These are phyloP conservation scores for Ephemerocybe angulata DNA, from an alignment of 768 basidiomycete genomes.

Conservation along the genomic window DNA sequence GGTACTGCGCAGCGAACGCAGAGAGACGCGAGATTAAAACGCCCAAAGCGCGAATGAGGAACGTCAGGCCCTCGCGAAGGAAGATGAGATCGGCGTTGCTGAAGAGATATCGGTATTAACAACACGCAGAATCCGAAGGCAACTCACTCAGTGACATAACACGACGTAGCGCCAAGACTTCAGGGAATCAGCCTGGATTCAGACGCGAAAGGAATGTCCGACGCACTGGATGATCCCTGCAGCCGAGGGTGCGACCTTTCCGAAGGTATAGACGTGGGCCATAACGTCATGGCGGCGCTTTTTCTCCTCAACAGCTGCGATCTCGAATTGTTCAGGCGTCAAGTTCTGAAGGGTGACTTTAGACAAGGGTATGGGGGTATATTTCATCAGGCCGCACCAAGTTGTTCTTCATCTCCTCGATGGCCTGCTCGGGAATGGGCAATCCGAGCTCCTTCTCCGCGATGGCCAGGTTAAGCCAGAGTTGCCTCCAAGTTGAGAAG, in stretches of 20 bases:
- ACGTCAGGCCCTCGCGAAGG: slow-evolving; percentile 78
- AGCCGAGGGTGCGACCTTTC: slow-evolving; percentile 87
- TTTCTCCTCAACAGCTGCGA: slow-evolving; percentile 94
- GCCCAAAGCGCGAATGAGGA: slow-evolving; percentile 84
- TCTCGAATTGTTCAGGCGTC: slow-evolving; percentile 84
- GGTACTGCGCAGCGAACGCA: slow-evolving; percentile 78
- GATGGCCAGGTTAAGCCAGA: slow-evolving; percentile 95
- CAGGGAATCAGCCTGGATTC: slow-evolving; percentile 3
- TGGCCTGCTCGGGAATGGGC: slow-evolving; percentile 83
- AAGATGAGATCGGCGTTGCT: slow-evolving; percentile 99
- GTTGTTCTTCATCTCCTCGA: slow-evolving; percentile 92
- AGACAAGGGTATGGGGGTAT: slow-evolving; percentile 25
- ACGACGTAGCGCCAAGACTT: slow-evolving; percentile 94
- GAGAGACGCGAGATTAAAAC: slow-evolving; percentile 87
- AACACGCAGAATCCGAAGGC: neutral
- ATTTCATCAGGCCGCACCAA: slow-evolving; percentile 45
- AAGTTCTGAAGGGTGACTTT: slow-evolving; percentile 42
- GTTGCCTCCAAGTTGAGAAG: slow-evolving; percentile 89
- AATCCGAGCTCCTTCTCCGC: slow-evolving; percentile 96
- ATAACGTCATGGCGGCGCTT: slow-evolving; percentile 98
- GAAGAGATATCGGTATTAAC: slow-evolving; percentile 1
- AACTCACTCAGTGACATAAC: slow-evolving; percentile 94
- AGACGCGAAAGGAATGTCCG: neutral
- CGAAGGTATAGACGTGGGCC: slow-evolving; percentile 99
- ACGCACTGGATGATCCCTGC: slow-evolving; percentile 93